A percentile compares a stretch with the other conserved stretches of the same genome.
These are phyloP conservation scores for Pseudocercospora vitis DNA, from an alignment of 2,329 filamentous ascomycete genomes.

Conservation along the genomic window DNA sequence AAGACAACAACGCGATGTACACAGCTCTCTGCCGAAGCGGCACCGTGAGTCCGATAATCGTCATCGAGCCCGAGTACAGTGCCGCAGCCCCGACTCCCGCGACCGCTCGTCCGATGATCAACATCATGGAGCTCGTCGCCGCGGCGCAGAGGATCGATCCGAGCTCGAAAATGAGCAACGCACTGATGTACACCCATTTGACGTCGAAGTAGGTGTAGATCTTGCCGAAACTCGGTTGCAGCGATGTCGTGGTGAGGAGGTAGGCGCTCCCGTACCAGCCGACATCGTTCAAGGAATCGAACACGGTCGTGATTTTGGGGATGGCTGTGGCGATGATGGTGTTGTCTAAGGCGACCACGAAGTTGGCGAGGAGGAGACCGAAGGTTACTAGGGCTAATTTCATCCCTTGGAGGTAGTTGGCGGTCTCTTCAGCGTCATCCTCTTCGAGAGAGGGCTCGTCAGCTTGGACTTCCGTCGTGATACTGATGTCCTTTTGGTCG, in stretches of 20 bases:
- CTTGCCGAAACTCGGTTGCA: slow-evolving; percentile 52
- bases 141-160: slow-evolving; percentile 57
- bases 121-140: slow-evolving; percentile 50
- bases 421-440: slow-evolving; percentile 37
- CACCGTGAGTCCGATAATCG: slow-evolving; percentile 49
- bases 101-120: slow-evolving; percentile 58
- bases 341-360: slow-evolving; percentile 38
- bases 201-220: slow-evolving; percentile 62
- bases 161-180: slow-evolving; percentile 50
- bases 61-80: slow-evolving; percentile 54
- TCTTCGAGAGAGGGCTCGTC: neutral
- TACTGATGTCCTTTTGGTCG: neutral
- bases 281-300: slow-evolving; percentile 48
- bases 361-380: slow-evolving; percentile 22
- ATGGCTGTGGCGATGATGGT: slow-evolving; percentile 43
- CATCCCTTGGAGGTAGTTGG: slow-evolving; percentile 34
- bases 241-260: slow-evolving; percentile 45
- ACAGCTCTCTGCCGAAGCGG: slow-evolving; percentile 46
- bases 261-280: slow-evolving; percentile 51
- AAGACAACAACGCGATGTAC: slow-evolving; percentile 40
- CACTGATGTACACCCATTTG: slow-evolving; percentile 52
- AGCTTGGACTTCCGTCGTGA: neutral
- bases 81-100: slow-evolving; percentile 56
- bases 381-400: slow-evolving; percentile 31
- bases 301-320: slow-evolving; percentile 49